Evolutionary conservation across 2,329 filamentous ascomycete genomes (phyloP).

Genomic region (Aspergillus calidoustus): DNA sequence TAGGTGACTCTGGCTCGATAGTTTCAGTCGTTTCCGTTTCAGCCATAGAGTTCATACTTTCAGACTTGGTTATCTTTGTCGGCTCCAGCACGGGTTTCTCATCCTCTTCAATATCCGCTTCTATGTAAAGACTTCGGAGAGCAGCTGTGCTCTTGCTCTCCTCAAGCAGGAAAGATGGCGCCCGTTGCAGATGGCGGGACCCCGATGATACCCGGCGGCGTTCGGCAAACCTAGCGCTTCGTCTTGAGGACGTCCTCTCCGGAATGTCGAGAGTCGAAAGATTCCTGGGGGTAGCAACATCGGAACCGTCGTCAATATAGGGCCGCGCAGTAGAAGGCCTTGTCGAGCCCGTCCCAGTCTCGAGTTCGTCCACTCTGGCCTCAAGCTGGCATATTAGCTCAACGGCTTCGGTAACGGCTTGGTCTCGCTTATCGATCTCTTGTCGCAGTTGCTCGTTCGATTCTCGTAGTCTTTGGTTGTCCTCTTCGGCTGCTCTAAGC

Average conservation of each 20-base stretch:
- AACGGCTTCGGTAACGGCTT: slow-evolving; percentile 49
- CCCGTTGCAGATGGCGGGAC: slow-evolving; percentile 35
- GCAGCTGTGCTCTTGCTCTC: slow-evolving; percentile 43
- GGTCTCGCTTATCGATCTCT: slow-evolving; percentile 46
- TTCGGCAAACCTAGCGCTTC: slow-evolving; percentile 27
- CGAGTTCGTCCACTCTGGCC: slow-evolving; percentile 42
- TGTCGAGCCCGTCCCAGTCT: slow-evolving; percentile 26
- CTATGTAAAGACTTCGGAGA: slow-evolving; percentile 44
- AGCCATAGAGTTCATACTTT: slow-evolving; percentile 42
- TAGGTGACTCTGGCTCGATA: slow-evolving; percentile 42
- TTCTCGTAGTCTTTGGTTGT: slow-evolving; percentile 42
- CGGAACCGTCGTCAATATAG: slow-evolving; percentile 31
- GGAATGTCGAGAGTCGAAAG: slow-evolving; percentile 40
- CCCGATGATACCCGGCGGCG: slow-evolving; percentile 27
- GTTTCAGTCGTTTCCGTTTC: slow-evolving; percentile 36
- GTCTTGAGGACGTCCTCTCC: slow-evolving; percentile 44
- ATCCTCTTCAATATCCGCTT: slow-evolving; percentile 34
- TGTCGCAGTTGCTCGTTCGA: slow-evolving; percentile 43
- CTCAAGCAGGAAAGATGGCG: slow-evolving; percentile 46
- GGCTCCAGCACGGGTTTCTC: slow-evolving; percentile 34
- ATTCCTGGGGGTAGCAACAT: slow-evolving; percentile 35
- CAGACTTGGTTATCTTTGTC: slow-evolving; percentile 36
- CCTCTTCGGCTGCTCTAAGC: slow-evolving; percentile 40
- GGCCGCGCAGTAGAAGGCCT: slow-evolving; percentile 33
- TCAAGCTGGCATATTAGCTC: slow-evolving; percentile 50